phyloP scores from a whole-genome alignment of 1,284 basidiomycete species.

The Peniophora sp. region DNA sequence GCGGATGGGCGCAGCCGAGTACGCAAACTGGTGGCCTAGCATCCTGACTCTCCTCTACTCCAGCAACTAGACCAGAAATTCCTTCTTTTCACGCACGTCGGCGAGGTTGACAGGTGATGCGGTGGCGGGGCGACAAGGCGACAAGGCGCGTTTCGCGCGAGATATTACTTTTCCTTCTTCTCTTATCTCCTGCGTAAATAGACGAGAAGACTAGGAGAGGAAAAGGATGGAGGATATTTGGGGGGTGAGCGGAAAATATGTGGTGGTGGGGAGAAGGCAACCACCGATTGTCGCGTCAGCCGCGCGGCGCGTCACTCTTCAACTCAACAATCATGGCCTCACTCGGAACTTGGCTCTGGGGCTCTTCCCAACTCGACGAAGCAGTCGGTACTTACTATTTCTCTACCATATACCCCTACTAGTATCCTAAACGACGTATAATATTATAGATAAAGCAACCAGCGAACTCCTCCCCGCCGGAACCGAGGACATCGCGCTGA shows the following conservation, averaged over 20 bases:
- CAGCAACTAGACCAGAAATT: too few relatives aligned
- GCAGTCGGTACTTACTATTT: constrained; percentile 49
- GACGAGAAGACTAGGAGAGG: too few relatives aligned
- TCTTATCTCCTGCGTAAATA: too few relatives aligned
- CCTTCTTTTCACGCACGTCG: too few relatives aligned
- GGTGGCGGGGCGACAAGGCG: too few relatives aligned
- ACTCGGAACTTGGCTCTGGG: constrained; percentile 62
- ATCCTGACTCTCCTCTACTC: constrained; percentile 26
- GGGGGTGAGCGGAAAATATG: not conserved
- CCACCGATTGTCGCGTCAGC: not conserved
- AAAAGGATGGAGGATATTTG: too few relatives aligned
- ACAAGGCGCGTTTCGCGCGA: too few relatives aligned
- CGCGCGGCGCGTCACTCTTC: not conserved
- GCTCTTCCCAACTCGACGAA: constrained; percentile 68
- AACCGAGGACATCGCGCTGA: constrained; percentile 86
- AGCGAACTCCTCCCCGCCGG: constrained; percentile 80
- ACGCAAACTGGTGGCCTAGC: constrained; percentile 83
- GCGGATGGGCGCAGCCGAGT: constrained; percentile 88
- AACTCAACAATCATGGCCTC: constrained; percentile 30
- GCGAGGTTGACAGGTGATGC: too few relatives aligned
- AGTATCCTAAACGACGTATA: constrained; percentile 1
- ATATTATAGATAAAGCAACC: constrained; percentile 74
- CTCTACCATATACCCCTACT: not conserved
- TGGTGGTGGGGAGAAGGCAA: constrained; percentile 1
- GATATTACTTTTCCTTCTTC: too few relatives aligned